Base-by-base conservation (phyloP, 805 yeast species). In the Candida oleophila region DNA sequence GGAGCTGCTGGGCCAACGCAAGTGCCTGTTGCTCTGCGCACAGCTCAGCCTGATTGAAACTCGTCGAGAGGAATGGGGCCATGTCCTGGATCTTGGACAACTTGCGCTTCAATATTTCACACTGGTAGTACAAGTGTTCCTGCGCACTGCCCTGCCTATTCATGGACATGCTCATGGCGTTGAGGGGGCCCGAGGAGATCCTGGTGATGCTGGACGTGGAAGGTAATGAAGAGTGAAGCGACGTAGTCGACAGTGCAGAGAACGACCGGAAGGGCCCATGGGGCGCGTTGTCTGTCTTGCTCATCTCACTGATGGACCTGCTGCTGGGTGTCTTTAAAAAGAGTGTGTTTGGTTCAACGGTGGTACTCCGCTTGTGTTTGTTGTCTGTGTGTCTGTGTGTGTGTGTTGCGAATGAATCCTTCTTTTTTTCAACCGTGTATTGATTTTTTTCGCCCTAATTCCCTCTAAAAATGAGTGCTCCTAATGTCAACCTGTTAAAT, bases 11-110 rank as follows among this genome's bases (percentile, higher is more conserved):
- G 22, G 76, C 65, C 33, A 75, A 59, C 2, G 73, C 68, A 51
- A 74, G 65, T 0, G 90, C 87, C 65, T 87, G 94, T 55, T 83
- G 85, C 59, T 86, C 92, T 40, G 87, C 80, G 42, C 81, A 68
- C 30, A 77, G 79, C 58, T 86, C 91, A 4, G 90, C 87, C 12
- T 82, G 73, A 11, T 78, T 70, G 60, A 77, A 78, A 2, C 92
- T 91, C 33, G 81, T 68, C 45, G 77, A 76, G 48, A 87, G 60
- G 61, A 81, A 86, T 35, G 90, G 85, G 33, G 76, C 77, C 76
- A 89, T 74, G 16, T 85, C 90, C 0, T 86, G 81, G 19, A 87
- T 76, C 36, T 70, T 66, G 44, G 77, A 80, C 32, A 89, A 64
- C 49, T 85, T 66, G 47, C 67, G 72, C 57, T 81, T 76, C 46